Base-by-base conservation (phyloP, 2,329 filamentous ascomycete genomes). In the Colletotrichum euphorbiae region DNA sequence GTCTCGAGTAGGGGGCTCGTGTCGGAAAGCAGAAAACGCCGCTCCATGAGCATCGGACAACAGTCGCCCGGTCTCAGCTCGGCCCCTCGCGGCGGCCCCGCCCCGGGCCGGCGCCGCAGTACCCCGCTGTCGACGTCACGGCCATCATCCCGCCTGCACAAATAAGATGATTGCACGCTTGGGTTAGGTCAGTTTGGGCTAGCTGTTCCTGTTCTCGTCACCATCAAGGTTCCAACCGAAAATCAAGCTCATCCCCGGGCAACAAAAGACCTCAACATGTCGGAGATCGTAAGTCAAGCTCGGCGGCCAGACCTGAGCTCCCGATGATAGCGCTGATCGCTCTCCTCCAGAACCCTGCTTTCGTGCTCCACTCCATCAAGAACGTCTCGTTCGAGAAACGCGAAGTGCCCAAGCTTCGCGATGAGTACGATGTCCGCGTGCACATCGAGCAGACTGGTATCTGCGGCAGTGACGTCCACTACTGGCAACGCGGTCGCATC, bases 401-500 rank as follows among this genome's bases (percentile, higher is more conserved):
- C 0, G 74, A 79, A 0, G 74, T 80, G 6, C 82, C 82, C 1
- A 70, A 71, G 7, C 77, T 85, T 11, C 72, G 73, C 33, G 77
- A 82, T 62, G 75, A 77, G 48, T 70, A 79, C 55, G 80, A 84
- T 64, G 81, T 85, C 0, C 76, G 79, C 13, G 77, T 85, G 0
- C 79, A 80, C 33, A 75, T 85, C 48, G 76, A 80, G 55, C 80
- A 82, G 70, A 84, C 81, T 2, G 79, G 83, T 31, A 83, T 85
- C 40, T 85, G 83, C 62, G 82, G 82, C 28, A 80, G 78, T 52
- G 82, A 84, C 67, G 79, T 83, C 12, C 78, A 82, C 72, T 82
- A 80, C 73, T 84, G 81, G 82, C 77, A 80, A 64, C 76, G 80
- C 54, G 85, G 84, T 3, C 77, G 80, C 11, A 83, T 85, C 21